A percentile compares a stretch with the other conserved stretches of the same genome.
phyloP scores from a whole-genome alignment of 148 eudicot genomes.

The Vaccinium myrtillus region DNA sequence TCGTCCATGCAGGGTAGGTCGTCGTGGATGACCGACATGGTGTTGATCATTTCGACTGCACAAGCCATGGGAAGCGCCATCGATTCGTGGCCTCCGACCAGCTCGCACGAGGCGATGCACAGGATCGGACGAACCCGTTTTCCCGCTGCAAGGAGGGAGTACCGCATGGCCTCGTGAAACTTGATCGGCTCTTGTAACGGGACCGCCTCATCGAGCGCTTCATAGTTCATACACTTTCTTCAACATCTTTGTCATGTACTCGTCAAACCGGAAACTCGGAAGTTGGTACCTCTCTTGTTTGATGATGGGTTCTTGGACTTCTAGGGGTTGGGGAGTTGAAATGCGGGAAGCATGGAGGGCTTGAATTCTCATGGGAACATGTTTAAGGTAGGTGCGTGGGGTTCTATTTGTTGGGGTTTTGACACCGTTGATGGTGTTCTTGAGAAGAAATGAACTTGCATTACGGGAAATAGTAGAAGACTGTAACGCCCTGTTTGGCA shows the following conservation, averaged over 20 bases:
- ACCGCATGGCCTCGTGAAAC: constrained; percentile 41
- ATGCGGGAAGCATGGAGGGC: constrained; percentile 2
- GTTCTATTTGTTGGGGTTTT: constrained; percentile 8
- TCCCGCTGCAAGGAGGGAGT: constrained; percentile 35
- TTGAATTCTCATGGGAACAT: constrained; percentile 1
- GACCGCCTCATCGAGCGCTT: constrained; percentile 36
- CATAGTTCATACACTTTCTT: constrained; percentile 19
- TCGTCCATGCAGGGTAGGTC: background rate
- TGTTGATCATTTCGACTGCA: constrained; percentile 37
- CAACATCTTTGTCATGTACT: constrained; percentile 31
- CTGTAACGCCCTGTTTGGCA: background rate
- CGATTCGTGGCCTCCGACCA: constrained; percentile 32
- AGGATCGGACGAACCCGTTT: constrained; percentile 36
- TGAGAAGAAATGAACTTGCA: constrained; percentile 18
- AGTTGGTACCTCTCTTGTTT: background rate
- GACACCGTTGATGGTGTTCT: background rate
- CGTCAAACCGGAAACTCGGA: constrained; percentile 26
- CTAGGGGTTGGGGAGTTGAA: background rate
- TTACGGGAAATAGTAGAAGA: background rate
- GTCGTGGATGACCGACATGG: constrained; percentile 24
- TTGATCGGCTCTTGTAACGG: constrained; percentile 32
- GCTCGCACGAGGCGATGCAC: constrained; percentile 40
- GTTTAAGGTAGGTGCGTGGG: background rate
- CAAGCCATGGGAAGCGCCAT: constrained; percentile 33
- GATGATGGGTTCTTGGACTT: constrained; percentile 16